Conservation (phyloP, 352 stramenopile species). For the Phytophthora pisi region DNA sequence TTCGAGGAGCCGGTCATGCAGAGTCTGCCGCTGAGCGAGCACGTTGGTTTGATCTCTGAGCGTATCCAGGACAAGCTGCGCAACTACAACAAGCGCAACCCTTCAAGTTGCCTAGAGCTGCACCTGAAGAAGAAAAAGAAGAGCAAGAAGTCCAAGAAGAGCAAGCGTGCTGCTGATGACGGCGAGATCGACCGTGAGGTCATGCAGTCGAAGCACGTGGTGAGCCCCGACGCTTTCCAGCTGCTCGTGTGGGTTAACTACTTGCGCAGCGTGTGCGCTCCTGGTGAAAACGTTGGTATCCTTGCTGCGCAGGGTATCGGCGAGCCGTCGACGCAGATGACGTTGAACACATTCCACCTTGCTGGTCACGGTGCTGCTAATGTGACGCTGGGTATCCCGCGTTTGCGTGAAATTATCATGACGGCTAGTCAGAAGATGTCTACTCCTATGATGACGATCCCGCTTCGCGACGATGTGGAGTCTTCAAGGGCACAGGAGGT, state of each 20-base stretch:
- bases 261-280: conserved; percentile 94
- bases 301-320: conserved; percentile 99
- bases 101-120: conserved; percentile 66
- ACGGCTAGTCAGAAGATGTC: conserved; percentile 97
- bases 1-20: conserved; percentile 90
- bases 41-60: conserved; percentile 89
- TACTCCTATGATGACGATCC: conserved; percentile 99
- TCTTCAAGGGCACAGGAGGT: conserved; percentile 70
- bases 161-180: conserved; percentile 32
- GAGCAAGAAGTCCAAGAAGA: conserved; percentile 84
- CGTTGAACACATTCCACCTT: conserved; percentile 99
- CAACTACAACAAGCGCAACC: conserved; percentile 83
- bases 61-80: conserved; percentile 82
- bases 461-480: conserved; percentile 73
- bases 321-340: conserved; percentile 99
- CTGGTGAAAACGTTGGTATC: conserved; percentile 98
- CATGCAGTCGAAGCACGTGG: conserved; percentile 81
- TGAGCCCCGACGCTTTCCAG: conserved; percentile 86
- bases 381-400: conserved; percentile 99
- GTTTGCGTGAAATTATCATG: conserved; percentile 99
- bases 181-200: conserved; percentile 66
- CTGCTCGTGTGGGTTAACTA: conserved; percentile 99
- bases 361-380: conserved; percentile 99
- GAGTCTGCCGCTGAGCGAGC: conserved; percentile 79
- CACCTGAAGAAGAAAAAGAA: conserved; percentile 50